Base-by-base conservation (phyloP, 2,329 filamentous ascomycete genomes). In the Colletotrichum chlorophyti region DNA sequence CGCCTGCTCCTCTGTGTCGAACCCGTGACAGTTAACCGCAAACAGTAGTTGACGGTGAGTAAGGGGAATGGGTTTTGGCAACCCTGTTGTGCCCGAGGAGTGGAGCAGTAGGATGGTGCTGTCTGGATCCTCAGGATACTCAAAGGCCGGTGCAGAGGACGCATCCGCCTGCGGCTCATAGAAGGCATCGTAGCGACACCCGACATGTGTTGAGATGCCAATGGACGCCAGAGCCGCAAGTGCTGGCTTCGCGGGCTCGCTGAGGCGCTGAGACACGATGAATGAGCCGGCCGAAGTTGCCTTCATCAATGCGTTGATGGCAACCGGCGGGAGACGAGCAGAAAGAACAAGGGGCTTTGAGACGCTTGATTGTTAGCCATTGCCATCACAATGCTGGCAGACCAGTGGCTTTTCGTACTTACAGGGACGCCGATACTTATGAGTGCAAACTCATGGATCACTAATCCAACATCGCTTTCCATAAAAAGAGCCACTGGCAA, bases 31-130 rank as follows among this genome's bases (percentile, higher is more conserved):
- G 24, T 63, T 68, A 5, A 68, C 68, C 23, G 66, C 68, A 4
- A 65, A 66, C 1, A 72, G 64, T 1, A 70, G 38, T 34, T 70
- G 67, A 27, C 66, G 63, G 27, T 73, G 69, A 2, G 67, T 62
- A 10, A 70, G 63, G 12, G 61, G 62, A 34, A 74, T 74, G 5
- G 72, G 69, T 49, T 74, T 75, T 9, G 72, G 72, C 11, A 71
- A 52, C 27, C 72, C 72, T 1, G 72, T 74, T 5, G 70, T 72
- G 0, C 72, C 71, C 0, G 71, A 73, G 4, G 70, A 72, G 53
- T 74, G 71, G 5, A 74, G 62, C 21, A 72, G 65, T 21, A 73
- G 27, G 23, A n/a, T 27, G n/a, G 64, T 60, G 6, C 55, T 58
- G 49, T 71, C 65, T n/a, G 53, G 61, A 21, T 65, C 64, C 42